Base-by-base conservation (phyloP, 1,284 basidiomycete species). In the Coriolopsis trogii region DNA sequence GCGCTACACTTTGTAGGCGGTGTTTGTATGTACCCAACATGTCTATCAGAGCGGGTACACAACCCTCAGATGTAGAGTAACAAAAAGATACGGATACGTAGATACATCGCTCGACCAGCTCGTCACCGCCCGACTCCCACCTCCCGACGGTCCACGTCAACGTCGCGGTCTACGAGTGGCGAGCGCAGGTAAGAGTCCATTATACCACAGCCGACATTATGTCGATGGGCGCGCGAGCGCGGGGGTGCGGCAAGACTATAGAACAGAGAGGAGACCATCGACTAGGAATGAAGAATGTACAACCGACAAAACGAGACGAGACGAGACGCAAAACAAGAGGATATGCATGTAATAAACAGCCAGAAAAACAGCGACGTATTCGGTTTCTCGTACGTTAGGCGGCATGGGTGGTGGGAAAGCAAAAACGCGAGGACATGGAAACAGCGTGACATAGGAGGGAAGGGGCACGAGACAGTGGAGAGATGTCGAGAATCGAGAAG, bases 291-390 rank as follows among this genome's bases (percentile, higher is more conserved):
- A 13, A 37, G 43, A 41, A 31, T 28, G 15, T 43, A 58, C 46
- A 51, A 40, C 47, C 47, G 50, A 56, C 21, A 20, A 31, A n/a
- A 28, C n/a, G n/a, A n/a, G n/a, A n/a, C n/a, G n/a, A n/a, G n/a
- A n/a, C n/a, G n/a, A n/a, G n/a, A n/a, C n/a, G n/a, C n/a, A 28
- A 29, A 46, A 49, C 29, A 20, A 39, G 36, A 23, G 45, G 50
- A 50, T 30, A 41, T 50, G 47, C 56, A 55, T 53, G 51, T 21
- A 44, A 51, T 45, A 55, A 53, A 55, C 47, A 53, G 42, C 26
- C 29, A 23, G 9, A 23, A 31, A 42, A 12, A 21, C 12, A 15
- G 12, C 38, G 38, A n/a, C n/a, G n/a, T n/a, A n/a, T n/a, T n/a
- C n/a, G n/a, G n/a, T n/a, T n/a, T n/a, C n/a, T n/a, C n/a, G n/a